A percentile compares a stretch with the other conserved stretches of the same genome.
Evolutionary conservation across 306 rosid genomes (phyloP).

Genomic region (Phaseolus lunatus): DNA sequence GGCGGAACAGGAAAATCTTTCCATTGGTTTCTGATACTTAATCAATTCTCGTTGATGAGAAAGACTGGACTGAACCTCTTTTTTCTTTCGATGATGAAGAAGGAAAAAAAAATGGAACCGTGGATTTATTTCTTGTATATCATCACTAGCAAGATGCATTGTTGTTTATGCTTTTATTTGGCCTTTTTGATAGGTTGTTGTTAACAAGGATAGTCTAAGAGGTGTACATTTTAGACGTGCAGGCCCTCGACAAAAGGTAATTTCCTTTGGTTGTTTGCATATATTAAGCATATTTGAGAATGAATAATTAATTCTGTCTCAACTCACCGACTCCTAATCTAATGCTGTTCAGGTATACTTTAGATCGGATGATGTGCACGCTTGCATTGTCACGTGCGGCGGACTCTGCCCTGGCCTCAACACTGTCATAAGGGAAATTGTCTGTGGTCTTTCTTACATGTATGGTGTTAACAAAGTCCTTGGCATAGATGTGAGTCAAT

Average conservation of each 20-base stretch:
- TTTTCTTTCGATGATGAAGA: conserved; percentile 25
- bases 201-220: conserved; percentile 81
- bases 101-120: not conserved
- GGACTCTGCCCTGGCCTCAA: conserved; percentile 99
- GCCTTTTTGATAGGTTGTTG: conserved; percentile 64
- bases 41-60: not conserved
- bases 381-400: conserved; percentile 96
- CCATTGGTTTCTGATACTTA: not conserved
- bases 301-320: not conserved
- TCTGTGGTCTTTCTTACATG: conserved; percentile 91
- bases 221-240: conserved; percentile 95
- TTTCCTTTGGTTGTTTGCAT: conserved; percentile 11
- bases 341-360: conserved; percentile 70
- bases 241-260: conserved; percentile 92
- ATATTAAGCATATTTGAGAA: not conserved
- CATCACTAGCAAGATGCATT: conserved; percentile 24
- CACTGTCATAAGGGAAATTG: conserved; percentile 95
- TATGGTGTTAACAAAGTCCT: conserved; percentile 84
- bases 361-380: conserved; percentile 78
- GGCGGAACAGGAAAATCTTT: not conserved
- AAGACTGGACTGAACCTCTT: not conserved
- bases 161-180: conserved; percentile 34
- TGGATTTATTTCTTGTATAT: conserved; percentile 22
- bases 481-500: conserved; percentile 81
- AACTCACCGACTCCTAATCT: not conserved